phyloP scores from a whole-genome alignment of 257 asterid genomes.

The Gentiana straminea region DNA sequence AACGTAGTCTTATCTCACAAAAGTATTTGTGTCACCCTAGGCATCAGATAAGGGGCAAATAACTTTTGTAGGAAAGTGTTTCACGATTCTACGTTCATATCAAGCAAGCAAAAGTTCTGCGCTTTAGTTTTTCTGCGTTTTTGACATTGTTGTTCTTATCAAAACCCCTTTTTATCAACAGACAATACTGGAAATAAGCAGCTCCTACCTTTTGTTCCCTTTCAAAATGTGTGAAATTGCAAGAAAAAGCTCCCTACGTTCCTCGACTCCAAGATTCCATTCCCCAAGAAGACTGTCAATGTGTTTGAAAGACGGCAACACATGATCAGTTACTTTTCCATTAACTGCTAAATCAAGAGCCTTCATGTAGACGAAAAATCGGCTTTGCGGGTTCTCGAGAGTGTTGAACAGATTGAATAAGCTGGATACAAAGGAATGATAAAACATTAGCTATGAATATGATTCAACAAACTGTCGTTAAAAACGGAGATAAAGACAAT shows the following conservation, averaged over 20 bases:
- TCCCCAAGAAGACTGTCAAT: constrained; percentile 63
- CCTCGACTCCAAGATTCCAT: constrained; percentile 79
- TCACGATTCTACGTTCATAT: background rate
- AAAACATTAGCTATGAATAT: too few species aligned
- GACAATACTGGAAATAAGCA: background rate
- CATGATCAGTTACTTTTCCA: constrained; percentile 73
- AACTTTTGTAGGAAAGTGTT: too few species aligned
- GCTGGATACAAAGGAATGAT: constrained; percentile 20
- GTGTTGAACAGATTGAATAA: constrained; percentile 84
- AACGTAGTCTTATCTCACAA: too few species aligned
- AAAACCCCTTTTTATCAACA: too few species aligned
- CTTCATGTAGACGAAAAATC: constrained; percentile 76
- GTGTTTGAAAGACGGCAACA: constrained; percentile 61
- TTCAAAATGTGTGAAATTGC: constrained; percentile 52
- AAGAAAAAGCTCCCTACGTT: constrained; percentile 72
- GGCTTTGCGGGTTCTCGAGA: constrained; percentile 84
- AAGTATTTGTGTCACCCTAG: too few species aligned
- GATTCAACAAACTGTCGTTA: too few species aligned
- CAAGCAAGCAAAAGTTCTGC: too few species aligned
- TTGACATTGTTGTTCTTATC: too few species aligned
- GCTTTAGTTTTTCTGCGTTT: too few species aligned
- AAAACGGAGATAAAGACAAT: too few species aligned
- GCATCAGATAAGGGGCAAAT: too few species aligned
- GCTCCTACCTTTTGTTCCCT: constrained; percentile 65
- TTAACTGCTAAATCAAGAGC: constrained; percentile 64